Base-by-base conservation (phyloP, 2,329 filamentous ascomycete species). In the Neonectria punicea region DNA sequence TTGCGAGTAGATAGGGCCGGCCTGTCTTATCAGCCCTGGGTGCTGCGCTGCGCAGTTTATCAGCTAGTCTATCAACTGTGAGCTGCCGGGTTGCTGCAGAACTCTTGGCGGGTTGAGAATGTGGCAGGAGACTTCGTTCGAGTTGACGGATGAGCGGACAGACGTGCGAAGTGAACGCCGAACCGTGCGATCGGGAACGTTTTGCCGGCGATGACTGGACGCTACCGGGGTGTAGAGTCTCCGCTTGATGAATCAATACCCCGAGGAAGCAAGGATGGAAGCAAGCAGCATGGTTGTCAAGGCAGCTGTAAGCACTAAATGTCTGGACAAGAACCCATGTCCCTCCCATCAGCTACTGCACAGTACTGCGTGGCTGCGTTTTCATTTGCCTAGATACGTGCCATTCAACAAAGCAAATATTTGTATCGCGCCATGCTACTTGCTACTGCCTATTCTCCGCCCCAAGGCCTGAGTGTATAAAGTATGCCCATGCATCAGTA, bases 241-340 rank as follows among this genome's bases (percentile, higher is more conserved):
- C 53, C 20, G 22, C 1, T 8, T 16, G 25, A 46, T 34, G 41
- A 34, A 56, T 30, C 53, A 14, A 41, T 25, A 34, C 25, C 53
- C 53, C 28, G 41, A 47, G n/a, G 22, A 34, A n/a, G 32, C 36
- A 41, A 32, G 39, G 39, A 25, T 7, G 20, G 22, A 30, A 30
- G 28, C 28, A 30, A 30, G 1, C 28, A 30, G 8, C 28, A 30
- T 30, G 28, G 28, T 30, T 30, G 2, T 30, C 22, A 41, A 32
- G 39, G 25, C n/a, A 3, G 20, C n/a, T 14, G 20, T 47, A 56
- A 56, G 53, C 53, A 47, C 53, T 56, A 56, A 46, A 25, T 16
- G 10, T 7, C 46, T 46, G 25, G 41, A 20, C 20, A 46, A 46
- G 41, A 30, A 22, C 14, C 28, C 41, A 34, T 46, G 39, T 22